Evolutionary conservation across 2,329 filamentous ascomycete species (phyloP).

Genomic region (Shiraia sp.): DNA sequence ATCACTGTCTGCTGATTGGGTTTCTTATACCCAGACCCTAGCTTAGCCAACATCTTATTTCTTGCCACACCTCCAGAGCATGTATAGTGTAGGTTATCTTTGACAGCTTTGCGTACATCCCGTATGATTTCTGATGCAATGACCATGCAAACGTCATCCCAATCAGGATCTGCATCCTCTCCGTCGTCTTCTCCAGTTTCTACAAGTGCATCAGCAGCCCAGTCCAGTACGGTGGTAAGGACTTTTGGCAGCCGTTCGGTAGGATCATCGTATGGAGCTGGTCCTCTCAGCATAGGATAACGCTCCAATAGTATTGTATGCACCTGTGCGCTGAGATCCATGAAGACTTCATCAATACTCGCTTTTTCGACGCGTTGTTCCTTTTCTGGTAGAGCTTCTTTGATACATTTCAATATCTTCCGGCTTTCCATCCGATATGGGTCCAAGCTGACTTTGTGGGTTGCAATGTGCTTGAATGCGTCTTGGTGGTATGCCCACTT

Average conservation of each 20-base stretch:
- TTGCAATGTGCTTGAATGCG: constrained; percentile 75
- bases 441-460: constrained; percentile 92
- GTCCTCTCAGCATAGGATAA: constrained; percentile 71
- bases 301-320: constrained; percentile 73
- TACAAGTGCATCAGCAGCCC: constrained; percentile 80
- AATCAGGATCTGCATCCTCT: constrained; percentile 84
- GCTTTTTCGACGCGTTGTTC: constrained; percentile 86
- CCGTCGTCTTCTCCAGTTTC: constrained; percentile 74
- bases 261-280: constrained; percentile 74
- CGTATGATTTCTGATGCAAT: constrained; percentile 89
- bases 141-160: constrained; percentile 89
- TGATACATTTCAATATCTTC: constrained; percentile 78
- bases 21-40: constrained; percentile 90
- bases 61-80: constrained; percentile 86
- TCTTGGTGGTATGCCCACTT: constrained; percentile 90
- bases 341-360: constrained; percentile 91
- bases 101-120: constrained; percentile 70
- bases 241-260: constrained; percentile 74
- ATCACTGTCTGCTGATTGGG: constrained; percentile 95
- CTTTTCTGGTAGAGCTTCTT: constrained; percentile 67
- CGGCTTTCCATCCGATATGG: constrained; percentile 86
- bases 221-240: constrained; percentile 74
- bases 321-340: constrained; percentile 86
- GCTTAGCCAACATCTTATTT: constrained; percentile 95
- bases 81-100: constrained; percentile 76